Evolutionary conservation across 768 basidiomycete species (phyloP).

Genomic region (Calocera cornea): DNA sequence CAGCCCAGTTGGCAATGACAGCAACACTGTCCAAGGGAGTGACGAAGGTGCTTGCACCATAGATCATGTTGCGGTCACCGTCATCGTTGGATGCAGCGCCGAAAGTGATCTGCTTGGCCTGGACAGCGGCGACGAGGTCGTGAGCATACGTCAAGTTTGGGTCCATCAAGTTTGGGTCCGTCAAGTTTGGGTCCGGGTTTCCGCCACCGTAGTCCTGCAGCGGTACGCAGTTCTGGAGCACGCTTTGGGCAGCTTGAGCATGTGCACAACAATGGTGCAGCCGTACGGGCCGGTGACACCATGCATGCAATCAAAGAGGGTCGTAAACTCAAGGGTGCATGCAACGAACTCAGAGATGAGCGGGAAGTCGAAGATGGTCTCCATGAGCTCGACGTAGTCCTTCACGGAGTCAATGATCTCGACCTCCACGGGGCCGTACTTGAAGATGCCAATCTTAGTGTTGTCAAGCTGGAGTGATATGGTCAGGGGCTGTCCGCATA

Average conservation of each 20-base stretch:
- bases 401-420: conserved; percentile 87
- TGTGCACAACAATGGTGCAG: conserved; percentile 65
- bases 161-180: too few relatives aligned
- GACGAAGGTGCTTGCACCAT: conserved; percentile 94
- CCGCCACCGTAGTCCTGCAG: conserved; percentile 94
- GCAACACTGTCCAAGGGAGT: conserved; percentile 96
- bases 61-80: conserved; percentile 99
- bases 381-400: conserved; percentile 72
- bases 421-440: conserved; percentile 71
- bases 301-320: conserved; percentile 90
- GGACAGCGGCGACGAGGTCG: conserved; percentile 82
- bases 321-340: conserved; percentile 55
- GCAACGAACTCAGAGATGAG: conserved; percentile 82
- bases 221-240: conserved; percentile 82
- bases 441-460: conserved; percentile 61
- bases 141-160: conserved; percentile 98
- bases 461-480: conserved; percentile 75
- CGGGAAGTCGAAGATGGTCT: conserved; percentile 87
- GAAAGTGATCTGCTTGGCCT: conserved; percentile 71
- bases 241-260: conserved; percentile 65
- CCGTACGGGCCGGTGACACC: conserved; percentile 98
- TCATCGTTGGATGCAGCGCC: conserved; percentile 97
- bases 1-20: conserved; percentile 92
- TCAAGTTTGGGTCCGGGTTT: conserved; percentile 95
- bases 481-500: too few relatives aligned